Conservation (phyloP, 75 land plant species). For the Pseudotsuga menziesii region DNA sequence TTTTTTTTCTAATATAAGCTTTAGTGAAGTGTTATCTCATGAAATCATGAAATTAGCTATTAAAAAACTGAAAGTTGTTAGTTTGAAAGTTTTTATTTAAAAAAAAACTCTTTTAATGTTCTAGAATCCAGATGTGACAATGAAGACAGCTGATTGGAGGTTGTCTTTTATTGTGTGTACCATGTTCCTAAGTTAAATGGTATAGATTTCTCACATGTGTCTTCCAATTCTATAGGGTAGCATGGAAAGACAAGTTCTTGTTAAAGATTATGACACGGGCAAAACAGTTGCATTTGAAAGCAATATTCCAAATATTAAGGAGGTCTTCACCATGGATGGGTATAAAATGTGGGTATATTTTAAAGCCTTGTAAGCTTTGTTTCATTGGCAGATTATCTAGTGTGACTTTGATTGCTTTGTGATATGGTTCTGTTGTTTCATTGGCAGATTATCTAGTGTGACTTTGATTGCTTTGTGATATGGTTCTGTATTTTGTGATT, state of each 20-base stretch:
- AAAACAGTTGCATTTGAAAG: conserved; percentile 66
- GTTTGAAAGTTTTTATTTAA: neutral
- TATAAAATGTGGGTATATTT: conserved; percentile 56
- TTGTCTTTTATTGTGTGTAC: neutral
- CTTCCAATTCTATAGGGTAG: conserved; percentile 47
- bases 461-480: neutral
- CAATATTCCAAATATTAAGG: conserved; percentile 66
- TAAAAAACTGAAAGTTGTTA: neutral
- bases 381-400: neutral
- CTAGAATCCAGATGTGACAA: neutral
- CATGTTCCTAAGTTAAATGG: neutral
- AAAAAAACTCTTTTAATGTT: neutral
- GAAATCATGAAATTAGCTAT: neutral
- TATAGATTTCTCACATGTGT: neutral
- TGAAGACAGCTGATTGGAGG: neutral
- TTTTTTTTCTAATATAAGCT: neutral
- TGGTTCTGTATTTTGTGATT: neutral
- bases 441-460: neutral
- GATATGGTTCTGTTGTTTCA: neutral
- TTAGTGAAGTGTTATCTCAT: neutral
- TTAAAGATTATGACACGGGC: conserved; percentile 72
- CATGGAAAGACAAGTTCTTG: conserved; percentile 94
- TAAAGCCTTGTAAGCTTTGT: neutral
- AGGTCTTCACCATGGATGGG: conserved; percentile 79
- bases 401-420: neutral